Percentiles rank a stretch among this genome's conserved stretches.
Conservation (phyloP, 148 eudicot species). For the Tetragonia tetragonoides region DNA sequence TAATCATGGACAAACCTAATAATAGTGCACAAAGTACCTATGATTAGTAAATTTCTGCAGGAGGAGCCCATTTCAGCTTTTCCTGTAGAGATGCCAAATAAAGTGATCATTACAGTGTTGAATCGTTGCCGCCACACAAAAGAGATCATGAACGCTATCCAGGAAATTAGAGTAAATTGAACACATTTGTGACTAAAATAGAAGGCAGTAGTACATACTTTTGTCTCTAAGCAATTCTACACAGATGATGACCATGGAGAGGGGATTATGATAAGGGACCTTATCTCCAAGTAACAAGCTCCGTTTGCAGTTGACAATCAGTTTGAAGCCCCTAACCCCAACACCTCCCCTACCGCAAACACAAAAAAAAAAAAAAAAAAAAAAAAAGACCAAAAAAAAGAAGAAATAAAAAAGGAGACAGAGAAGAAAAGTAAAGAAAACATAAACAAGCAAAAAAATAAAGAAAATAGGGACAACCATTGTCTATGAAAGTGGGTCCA, state of each 20-base stretch:
- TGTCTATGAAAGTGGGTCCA: no score
- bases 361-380: no score
- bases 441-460: no score
- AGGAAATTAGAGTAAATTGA: conserved; percentile 1
- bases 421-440: background rate
- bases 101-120: conserved; percentile 9
- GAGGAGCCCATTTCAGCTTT: background rate
- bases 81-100: background rate
- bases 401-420: background rate
- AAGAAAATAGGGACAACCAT: no score
- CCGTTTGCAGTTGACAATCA: background rate
- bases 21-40: background rate
- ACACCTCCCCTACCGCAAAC: background rate
- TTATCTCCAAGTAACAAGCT: conserved; percentile 18
- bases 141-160: conserved; percentile 18
- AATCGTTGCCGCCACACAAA: conserved; percentile 11
- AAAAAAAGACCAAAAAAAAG: background rate
- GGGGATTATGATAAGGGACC: conserved; percentile 21
- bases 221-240: conserved; percentile 16
- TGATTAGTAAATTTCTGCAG: background rate
- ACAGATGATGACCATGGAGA: conserved; percentile 18
- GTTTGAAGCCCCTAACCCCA: background rate
- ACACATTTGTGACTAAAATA: conserved; percentile 19
- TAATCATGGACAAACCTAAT: background rate
- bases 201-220: background rate